These are phyloP conservation scores for Discostella stelligeroides DNA, from an alignment of 108 stramenopile species.

Conservation along the genomic window DNA sequence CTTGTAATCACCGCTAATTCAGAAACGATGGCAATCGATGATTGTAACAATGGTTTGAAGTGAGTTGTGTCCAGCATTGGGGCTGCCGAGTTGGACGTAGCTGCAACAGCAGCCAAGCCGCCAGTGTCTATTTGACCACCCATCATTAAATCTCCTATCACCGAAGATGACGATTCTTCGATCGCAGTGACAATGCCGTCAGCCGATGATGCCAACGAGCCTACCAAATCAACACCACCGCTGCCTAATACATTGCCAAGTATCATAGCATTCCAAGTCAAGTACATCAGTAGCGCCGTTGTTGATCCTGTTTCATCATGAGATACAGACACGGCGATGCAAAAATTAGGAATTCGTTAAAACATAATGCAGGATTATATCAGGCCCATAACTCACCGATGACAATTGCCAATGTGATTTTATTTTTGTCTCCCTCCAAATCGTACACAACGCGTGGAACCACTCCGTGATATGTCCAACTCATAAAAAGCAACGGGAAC, in stretches of 20 bases:
- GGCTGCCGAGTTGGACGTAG: constrained; percentile 41
- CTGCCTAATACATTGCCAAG: constrained; percentile 62
- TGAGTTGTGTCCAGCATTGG: constrained; percentile 1
- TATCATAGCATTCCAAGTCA: constrained; percentile 85
- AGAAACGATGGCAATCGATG: constrained; percentile 54
- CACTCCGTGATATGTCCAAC: constrained; percentile 88
- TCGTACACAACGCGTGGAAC: too few species aligned
- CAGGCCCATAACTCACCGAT: constrained; percentile 7
- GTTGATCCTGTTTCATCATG: too few species aligned
- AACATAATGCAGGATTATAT: too few species aligned
- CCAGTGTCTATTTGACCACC: constrained; percentile 2
- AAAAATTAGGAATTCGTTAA: too few species aligned
- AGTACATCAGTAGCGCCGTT: constrained; percentile 84
- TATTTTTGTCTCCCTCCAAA: constrained; percentile 71
- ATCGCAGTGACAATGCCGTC: constrained; percentile 12
- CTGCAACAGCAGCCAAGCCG: too few species aligned
- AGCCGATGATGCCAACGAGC: neutral
- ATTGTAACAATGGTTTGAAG: constrained; percentile 7
- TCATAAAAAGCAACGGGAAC: constrained; percentile 80
- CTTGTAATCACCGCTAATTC: constrained; percentile 68
- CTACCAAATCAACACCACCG: neutral
- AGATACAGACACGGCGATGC: too few species aligned
- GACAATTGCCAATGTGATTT: constrained; percentile 77
- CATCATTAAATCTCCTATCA: constrained; percentile 11
- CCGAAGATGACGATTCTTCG: constrained; percentile 2